Base-by-base conservation (phyloP, 768 basidiomycete genomes). In the Leucosporidium creatinivorum region DNA sequence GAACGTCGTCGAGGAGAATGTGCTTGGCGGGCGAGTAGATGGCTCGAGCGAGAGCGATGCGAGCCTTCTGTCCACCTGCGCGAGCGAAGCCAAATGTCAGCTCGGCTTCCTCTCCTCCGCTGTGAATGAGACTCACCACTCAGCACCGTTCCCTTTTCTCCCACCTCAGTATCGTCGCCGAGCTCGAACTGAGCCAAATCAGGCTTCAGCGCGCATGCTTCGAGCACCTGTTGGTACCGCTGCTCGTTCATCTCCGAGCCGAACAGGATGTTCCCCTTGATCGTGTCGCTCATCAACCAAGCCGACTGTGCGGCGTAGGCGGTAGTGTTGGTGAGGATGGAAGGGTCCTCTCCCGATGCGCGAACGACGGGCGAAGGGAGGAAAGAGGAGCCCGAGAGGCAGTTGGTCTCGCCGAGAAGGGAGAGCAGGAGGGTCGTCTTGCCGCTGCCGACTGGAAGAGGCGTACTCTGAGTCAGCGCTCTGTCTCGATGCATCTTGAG, bases 281-380 rank as follows among this genome's bases (percentile, higher is more conserved):
- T 89, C 0, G 88, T 88, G 2, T 87, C 88, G 75, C 89, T 87
- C 75, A 89, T 86, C 12, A 90, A 82, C 87, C 87, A 88, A 80
- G 78, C 61, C 4, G 60, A 36, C 74, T 88, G 87, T 0, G 84
- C 85, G 72, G 86, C 86, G 75, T 86, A 88, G 1, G 87, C 87
- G 25, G 88, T 83, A 57, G 81, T 80, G 72, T 87, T 61, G 85
- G 30, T 80, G 79, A 4, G 78, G 76, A 76, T 86, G 85, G 75
- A 83, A 21, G 26, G 48, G 51, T 66, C 28, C 50, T 63, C 51
- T 31, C 39, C 30, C 12, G 49, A 47, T 0, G 70, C 39, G 36
- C 76, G 70, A 44, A 71, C 58, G 48, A 75, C 67, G 21, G 74
- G 71, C 23, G 47, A 58, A 31, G 67, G 72, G 17, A 64, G 62